Evolutionary conservation across 2,329 filamentous ascomycete species (phyloP), one percentile per base, ranked within the genome.

Genomic region (Fusarium agapanthi): DNA sequence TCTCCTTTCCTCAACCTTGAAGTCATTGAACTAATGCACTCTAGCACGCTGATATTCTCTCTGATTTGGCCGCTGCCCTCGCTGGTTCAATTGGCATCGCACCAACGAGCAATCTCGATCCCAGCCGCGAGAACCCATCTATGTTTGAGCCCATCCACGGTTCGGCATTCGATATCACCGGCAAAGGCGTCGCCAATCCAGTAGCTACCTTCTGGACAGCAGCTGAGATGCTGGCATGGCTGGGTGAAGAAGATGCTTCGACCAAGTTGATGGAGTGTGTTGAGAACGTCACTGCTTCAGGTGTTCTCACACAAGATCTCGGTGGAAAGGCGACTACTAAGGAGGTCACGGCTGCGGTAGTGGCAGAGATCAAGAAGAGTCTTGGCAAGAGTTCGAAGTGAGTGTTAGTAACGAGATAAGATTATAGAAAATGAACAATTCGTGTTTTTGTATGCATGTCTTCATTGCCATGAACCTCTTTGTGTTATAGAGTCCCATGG

Each of bases 21-120:
- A 13, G 15, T 5, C 5, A 13, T 20, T 16, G 32, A 34, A 41
- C 54, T 73, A 7, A 73, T 24, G 22, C 5, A 0, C 15, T 2
- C 11, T 16, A 81, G 69, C 84, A 86, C 68, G 90, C 89, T 11
- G 91, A 93, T 69, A 92, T 93, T 55, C 86, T 93, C 9, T 92
- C 90, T 1, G 91, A 93, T 75, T 83, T 93, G 26, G 92, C 91
- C 11, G 91, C 92, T 20, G 90, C 91, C 1, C 83, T 93, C 12
- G 91, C 91, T 6, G 91, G 91, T 0, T 91, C 88, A 5, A 93
- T 93, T 67, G 91, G 92, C 14, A 93, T 94, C 65, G 91, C 91
- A 7, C 91, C 91, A 7, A 92, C 91, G 0, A 89, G 86, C 54
- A 93, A 92, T 73, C 83, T 93, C 3, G 91, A 93, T 72, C 91